Base-by-base conservation (phyloP, 192 early-diverging fungal genomes). In the Funneliformis mosseae region DNA sequence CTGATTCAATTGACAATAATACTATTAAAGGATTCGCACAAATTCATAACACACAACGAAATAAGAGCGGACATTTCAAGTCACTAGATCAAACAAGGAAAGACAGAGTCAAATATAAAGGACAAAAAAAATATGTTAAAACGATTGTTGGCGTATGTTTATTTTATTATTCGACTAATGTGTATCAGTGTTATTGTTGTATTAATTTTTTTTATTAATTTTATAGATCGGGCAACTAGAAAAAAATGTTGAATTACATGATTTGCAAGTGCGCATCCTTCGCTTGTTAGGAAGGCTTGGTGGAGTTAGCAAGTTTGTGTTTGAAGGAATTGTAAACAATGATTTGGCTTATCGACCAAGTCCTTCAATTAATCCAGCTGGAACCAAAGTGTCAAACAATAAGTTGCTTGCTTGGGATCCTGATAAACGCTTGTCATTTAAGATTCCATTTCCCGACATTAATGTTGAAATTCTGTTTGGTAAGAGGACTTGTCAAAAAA, bases 361-460 rank as follows among this genome's bases (percentile, higher is more conserved):
- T 70, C 16, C 21, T 23, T 25, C 11, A 78, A 80, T 61, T 50
- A 82, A 48, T 16, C 16, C 60, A 23, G 11, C 9, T 21, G 62
- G n/a, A 11, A 77, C 38, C 63, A 81, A 42, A 46, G 48, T 61
- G 38, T 50, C 21, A 71, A 80, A 27, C 77, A 85, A 81, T 48
- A 76, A 78, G 28, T 50, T 92, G 8, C 74, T 93, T 33, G 87
- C 92, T 4, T 95, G 94, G 94, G 92, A 95, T 82, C 82, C 91
- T 8, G 90, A 93, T 55, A 87, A 83, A 45, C 62, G 84, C 14
- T 48, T 95, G 0, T 86, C 79, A 16, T 83, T 94, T 66, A 83
- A 86, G 67, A 78, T 95, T 41, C 93, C 93, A 16, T 95, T 93
- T 76, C 87, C 88, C 61, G 92, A 92, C 66, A 84, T 88, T 39